These are phyloP conservation scores for Fusarium papillatum DNA, from an alignment of 2,329 filamentous ascomycete species.

Conservation along the genomic window DNA sequence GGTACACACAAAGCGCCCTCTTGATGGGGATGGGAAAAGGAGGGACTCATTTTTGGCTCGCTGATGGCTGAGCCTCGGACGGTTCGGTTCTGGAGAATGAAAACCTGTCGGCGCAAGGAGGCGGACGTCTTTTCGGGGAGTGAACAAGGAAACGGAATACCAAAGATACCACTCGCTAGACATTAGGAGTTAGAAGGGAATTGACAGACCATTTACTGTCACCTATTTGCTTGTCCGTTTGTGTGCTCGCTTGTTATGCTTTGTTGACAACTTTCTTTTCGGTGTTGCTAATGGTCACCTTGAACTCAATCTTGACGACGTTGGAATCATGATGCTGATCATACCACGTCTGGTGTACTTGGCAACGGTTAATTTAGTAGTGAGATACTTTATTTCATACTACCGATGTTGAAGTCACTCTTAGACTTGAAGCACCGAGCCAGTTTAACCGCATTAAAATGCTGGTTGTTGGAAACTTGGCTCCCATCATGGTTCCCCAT, in stretches of 20 bases:
- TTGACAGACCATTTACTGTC: slow-evolving; percentile 39
- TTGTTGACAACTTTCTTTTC: background rate
- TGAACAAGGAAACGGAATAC: slow-evolving; percentile 42
- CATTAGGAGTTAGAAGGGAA: slow-evolving; percentile 47
- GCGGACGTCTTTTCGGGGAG: slow-evolving; percentile 32
- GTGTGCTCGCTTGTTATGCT: too few species aligned
- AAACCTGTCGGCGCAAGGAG: slow-evolving; percentile 38
- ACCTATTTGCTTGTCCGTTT: background rate
- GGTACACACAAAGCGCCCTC: slow-evolving; percentile 29
- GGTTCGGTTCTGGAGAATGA: slow-evolving; percentile 37
- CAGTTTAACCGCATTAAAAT: background rate
- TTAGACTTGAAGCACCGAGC: background rate
- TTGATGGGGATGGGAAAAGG: slow-evolving; percentile 39
- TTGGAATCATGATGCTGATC: background rate
- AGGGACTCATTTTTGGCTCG: slow-evolving; percentile 21
- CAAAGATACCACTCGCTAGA: slow-evolving; percentile 58
- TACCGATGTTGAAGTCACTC: background rate
- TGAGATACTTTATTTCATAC: background rate
- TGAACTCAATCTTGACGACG: background rate
- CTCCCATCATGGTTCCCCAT: background rate
- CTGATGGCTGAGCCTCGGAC: slow-evolving; percentile 21
- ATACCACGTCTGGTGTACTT: background rate
- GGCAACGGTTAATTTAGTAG: background rate
- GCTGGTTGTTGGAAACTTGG: background rate
- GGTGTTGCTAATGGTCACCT: background rate